Evolutionary conservation across 164 flowering plant genomes (phyloP), one percentile per base, ranked within the genome.

Genomic region (Stephania japonica): DNA sequence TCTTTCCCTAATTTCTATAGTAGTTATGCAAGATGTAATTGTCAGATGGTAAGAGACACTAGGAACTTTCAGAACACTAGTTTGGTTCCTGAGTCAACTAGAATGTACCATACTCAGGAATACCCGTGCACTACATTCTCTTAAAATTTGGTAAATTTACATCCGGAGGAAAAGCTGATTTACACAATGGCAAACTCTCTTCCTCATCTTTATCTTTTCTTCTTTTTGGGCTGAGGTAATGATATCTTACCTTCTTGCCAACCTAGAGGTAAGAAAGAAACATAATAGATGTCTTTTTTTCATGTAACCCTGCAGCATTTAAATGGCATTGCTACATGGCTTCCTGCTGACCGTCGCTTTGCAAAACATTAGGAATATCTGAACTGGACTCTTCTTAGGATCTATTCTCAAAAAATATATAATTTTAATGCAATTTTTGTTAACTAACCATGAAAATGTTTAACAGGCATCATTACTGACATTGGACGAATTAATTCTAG

Each of bases 401-500:
- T 6, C 41, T 72, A 50, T 65, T 66, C 4, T 21, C 19, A 11
- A 11, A 18, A 65, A 41, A 27, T 71, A 16, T 3, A 6, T 47
- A 73, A 65, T 43, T 43, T 21, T 12, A 70, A 43, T 64, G 65
- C 47, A 42, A 14, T 65, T 10, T n/a, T 27, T 7, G 26, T 69
- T 71, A 42, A 26, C 67, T 69, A 67, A 76, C 42, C 14, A 64
- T 73, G 65, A 21, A 16, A 0, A 66, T 64, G 62, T 71, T 68
- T 75, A 43, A 71, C 86, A 95, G 99, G 87, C 87, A 76, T 96
- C 99, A 69, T 94, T 87, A n/a, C 83, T 95, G 63, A 94, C 98
- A 75, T 81, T 95, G 89, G 99, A 95, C 83, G 97, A 89, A 56
- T 86, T 97, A 27, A 80, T 89, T 77, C 81, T 95, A 80, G 99